Evolutionary conservation across 1,284 basidiomycete genomes (phyloP).

Genomic region (Puccinia hordei): DNA sequence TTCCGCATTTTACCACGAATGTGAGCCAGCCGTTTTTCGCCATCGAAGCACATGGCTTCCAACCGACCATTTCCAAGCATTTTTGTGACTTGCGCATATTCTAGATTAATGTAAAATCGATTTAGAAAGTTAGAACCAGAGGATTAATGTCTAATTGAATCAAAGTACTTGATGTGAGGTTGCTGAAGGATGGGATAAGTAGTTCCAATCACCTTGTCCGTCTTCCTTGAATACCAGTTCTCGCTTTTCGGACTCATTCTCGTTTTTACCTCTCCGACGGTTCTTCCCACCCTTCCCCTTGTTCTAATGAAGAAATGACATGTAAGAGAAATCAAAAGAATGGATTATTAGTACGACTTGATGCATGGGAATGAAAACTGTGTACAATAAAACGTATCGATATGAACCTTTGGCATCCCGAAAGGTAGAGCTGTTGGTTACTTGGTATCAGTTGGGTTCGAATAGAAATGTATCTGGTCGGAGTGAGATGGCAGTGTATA

Average conservation of each 20-base stretch:
- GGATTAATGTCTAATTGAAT: neutral
- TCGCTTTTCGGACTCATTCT: conserved; percentile 96
- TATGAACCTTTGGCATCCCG: conserved; percentile 6
- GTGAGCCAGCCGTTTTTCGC: conserved; percentile 94
- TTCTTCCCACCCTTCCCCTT: conserved; percentile 91
- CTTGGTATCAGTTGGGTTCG: neutral
- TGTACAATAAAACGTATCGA: neutral
- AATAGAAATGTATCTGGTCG: neutral
- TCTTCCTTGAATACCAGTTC: conserved; percentile 99
- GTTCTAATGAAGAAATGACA: conserved; percentile 54
- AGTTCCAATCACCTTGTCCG: conserved; percentile 70
- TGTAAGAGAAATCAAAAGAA: neutral
- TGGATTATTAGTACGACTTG: neutral
- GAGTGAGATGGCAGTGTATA: neutral
- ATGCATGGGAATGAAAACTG: neutral
- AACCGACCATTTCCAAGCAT: conserved; percentile 98
- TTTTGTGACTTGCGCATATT: conserved; percentile 97
- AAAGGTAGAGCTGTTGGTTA: neutral
- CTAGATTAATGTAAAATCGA: conserved; percentile 60
- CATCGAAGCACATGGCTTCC: conserved; percentile 97
- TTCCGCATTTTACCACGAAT: conserved; percentile 99
- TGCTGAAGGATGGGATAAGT: conserved; percentile 42
- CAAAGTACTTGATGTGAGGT: neutral
- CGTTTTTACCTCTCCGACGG: conserved; percentile 98
- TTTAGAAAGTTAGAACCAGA: neutral